These are phyloP conservation scores for Aspergillus costaricaensis DNA, from an alignment of 2,329 filamentous ascomycete genomes.

Conservation along the genomic window DNA sequence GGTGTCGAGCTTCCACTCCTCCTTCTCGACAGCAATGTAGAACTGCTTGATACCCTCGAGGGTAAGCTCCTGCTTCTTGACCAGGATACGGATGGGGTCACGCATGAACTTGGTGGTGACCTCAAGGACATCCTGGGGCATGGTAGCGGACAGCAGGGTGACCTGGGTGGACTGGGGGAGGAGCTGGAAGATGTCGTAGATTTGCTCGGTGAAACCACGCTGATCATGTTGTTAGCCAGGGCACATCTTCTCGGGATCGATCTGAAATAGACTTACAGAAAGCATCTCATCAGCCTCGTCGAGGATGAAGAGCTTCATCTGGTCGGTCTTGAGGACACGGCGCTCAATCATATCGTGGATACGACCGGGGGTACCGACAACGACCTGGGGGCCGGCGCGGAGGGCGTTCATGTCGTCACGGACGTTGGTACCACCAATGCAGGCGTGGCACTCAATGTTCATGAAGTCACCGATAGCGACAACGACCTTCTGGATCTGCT, in stretches of 20 bases:
- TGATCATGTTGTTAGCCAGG: conserved; percentile 36
- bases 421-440: conserved; percentile 97
- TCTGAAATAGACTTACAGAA: conserved; percentile 31
- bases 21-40: conserved; percentile 99
- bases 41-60: conserved; percentile 99
- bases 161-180: conserved; percentile 98
- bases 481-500: conserved; percentile 99
- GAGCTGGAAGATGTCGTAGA: conserved; percentile 99
- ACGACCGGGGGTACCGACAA: conserved; percentile 97
- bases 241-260: not conserved
- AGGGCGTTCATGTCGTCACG: conserved; percentile 99
- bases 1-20: conserved; percentile 99
- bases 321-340: conserved; percentile 92
- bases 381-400: conserved; percentile 91
- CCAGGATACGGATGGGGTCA: conserved; percentile 96
- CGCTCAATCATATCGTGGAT: conserved; percentile 99
- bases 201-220: conserved; percentile 99
- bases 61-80: conserved; percentile 99
- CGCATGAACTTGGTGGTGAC: conserved; percentile 99
- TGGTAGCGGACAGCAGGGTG: conserved; percentile 94
- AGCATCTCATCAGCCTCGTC: conserved; percentile 99
- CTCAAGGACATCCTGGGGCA: conserved; percentile 98
- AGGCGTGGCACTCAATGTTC: conserved; percentile 98
- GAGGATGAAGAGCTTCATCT: conserved; percentile 99
- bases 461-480: conserved; percentile 99